phyloP scores from a whole-genome alignment of 1,284 basidiomycete species.

The Heterobasidion annosum region DNA sequence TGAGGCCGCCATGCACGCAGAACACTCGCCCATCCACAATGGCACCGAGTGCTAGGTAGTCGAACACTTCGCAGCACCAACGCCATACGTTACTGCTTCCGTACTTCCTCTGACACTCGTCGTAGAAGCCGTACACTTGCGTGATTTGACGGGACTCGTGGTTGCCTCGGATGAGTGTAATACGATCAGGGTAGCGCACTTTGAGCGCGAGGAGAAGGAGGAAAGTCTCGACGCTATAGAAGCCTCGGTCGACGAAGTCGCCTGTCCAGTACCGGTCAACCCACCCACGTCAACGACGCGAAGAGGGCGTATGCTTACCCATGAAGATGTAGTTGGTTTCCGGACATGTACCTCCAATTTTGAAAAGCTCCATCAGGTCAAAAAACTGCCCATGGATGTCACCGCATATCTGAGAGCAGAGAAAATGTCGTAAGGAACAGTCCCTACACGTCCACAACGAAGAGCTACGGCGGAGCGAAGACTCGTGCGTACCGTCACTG shows the following conservation, averaged over 20 bases:
- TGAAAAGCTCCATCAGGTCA: slow-evolving; percentile 96
- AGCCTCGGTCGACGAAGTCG: slow-evolving; percentile 95
- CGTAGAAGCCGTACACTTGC: slow-evolving; percentile 99
- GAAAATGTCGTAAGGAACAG: neutral
- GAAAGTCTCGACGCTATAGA: slow-evolving; percentile 97
- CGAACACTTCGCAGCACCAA: slow-evolving; percentile 98
- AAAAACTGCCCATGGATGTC: slow-evolving; percentile 99
- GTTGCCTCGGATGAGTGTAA: slow-evolving; percentile 96
- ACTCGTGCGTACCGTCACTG: slow-evolving; percentile 72
- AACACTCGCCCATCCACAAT: slow-evolving; percentile 94
- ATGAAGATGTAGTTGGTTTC: slow-evolving; percentile 98
- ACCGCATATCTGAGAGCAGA: slow-evolving; percentile 75
- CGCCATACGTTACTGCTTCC: slow-evolving; percentile 94
- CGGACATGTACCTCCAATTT: slow-evolving; percentile 91
- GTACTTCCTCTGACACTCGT: slow-evolving; percentile 97
- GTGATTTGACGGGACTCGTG: slow-evolving; percentile 99
- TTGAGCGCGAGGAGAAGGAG: slow-evolving; percentile 91
- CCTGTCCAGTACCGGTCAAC: slow-evolving; percentile 32
- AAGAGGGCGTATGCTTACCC: slow-evolving; percentile 45
- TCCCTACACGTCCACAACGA: no score
- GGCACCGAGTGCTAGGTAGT: slow-evolving; percentile 91
- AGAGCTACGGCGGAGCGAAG: neutral
- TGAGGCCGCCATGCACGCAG: slow-evolving; percentile 90
- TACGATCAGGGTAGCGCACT: slow-evolving; percentile 95
- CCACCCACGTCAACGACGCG: neutral